Evolutionary conservation across 305 asterid species (phyloP).

Genomic region (Petunia hybrid): DNA sequence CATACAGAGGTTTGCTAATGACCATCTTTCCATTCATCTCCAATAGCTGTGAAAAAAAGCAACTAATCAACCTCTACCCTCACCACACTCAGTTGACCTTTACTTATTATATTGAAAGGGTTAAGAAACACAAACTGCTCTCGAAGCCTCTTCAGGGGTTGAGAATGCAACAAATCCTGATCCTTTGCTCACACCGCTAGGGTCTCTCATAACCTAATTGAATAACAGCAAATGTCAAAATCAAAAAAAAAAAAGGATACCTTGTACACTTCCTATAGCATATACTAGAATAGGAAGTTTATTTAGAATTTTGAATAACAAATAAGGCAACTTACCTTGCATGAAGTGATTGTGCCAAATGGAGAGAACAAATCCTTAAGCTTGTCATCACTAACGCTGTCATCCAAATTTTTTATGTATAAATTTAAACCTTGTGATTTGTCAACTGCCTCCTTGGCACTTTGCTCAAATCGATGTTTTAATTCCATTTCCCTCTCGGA

Average conservation of each 20-base stretch:
- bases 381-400: slow-evolving; percentile 77
- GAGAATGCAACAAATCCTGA: slow-evolving; percentile 95
- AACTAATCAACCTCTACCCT: not conserved
- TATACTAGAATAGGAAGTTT: not conserved
- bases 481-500: slow-evolving; percentile 85
- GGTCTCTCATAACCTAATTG: slow-evolving; percentile 89
- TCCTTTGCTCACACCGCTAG: slow-evolving; percentile 87
- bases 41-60: slow-evolving; percentile 50
- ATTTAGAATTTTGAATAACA: not conserved
- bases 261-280: not conserved
- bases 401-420: slow-evolving; percentile 88
- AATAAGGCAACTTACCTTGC: slow-evolving; percentile 69
- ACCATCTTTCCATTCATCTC: slow-evolving; percentile 80
- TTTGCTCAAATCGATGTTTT: slow-evolving; percentile 79
- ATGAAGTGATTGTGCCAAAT: slow-evolving; percentile 84
- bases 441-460: slow-evolving; percentile 78
- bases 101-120: not conserved
- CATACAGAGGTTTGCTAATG: slow-evolving; percentile 71
- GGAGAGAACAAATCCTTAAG: slow-evolving; percentile 84
- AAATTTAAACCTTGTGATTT: slow-evolving; percentile 84
- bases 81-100: slow-evolving; percentile 7
- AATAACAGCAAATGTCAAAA: slow-evolving; percentile 22
- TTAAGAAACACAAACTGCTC: slow-evolving; percentile 55
- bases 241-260: not conserved
- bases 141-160: slow-evolving; percentile 87